Evolutionary conservation across 345 rosid species (phyloP), one percentile per base, ranked within the genome.

Genomic region (Laguncularia racemosa): DNA sequence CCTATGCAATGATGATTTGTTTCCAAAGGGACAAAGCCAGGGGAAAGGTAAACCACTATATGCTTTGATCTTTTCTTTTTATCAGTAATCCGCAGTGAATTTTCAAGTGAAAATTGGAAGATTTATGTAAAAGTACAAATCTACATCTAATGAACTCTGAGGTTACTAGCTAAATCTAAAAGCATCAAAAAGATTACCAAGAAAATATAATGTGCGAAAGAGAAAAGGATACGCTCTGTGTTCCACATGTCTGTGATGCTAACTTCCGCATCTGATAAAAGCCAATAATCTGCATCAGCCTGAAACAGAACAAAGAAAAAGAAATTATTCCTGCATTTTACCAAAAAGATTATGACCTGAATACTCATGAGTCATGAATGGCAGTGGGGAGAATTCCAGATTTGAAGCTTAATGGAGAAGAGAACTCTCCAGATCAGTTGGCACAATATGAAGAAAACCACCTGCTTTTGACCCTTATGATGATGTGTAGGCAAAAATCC

Each of bases 211-310:
- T 59, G 14, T 13, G 46, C 26, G 5, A 15, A n/a, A 14, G 0
- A 50, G 44, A 7, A 26, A 62, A 86, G 91, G 88, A 89, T 93
- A 89, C 99, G 53, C 66, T 87, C 97, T 52, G 79, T 67, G 44
- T 64, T 77, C 97, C 99, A 93, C 68, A 85, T 74, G 76, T 89
- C 92, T 17, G 96, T 89, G 62, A 87, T 81, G 83, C 97, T 89
- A 66, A 89, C 81, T 16, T 74, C 91, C 14, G 88, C 81, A 61
- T 93, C 99, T 71, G 99, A 89, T 71, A 79, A 78, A 43, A 89
- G 91, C 97, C 96, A 87, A 82, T 89, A 93, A 74, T 93, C 99
- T 55, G 84, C 88, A 56, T 79, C 91, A 67, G 76, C 76, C 69
- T 65, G 62, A 20, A 28, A 20, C 19, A 52, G 46, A 52, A 20